These are phyloP conservation scores for Pythium pectinolyticum DNA, from an alignment of 352 stramenopile species.

Conservation along the genomic window DNA sequence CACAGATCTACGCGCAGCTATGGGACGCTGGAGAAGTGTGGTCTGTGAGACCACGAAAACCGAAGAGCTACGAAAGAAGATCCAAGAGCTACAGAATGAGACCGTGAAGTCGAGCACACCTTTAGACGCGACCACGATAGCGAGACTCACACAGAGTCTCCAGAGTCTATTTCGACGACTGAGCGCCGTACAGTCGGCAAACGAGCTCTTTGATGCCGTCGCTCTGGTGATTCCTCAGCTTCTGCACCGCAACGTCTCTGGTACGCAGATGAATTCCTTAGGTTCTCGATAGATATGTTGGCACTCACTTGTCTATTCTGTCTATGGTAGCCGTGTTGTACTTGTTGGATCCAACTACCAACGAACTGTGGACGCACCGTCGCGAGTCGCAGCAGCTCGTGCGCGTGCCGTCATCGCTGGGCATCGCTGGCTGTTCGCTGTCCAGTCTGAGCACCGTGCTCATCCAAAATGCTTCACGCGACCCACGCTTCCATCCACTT, in stretches of 20 bases:
- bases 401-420: conserved; percentile 54
- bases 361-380: conserved; percentile 70
- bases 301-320: background rate
- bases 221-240: conserved; percentile 41
- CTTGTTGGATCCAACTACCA: conserved; percentile 55
- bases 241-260: conserved; percentile 36
- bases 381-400: conserved; percentile 31
- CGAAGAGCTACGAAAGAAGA: background rate
- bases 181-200: conserved; percentile 30
- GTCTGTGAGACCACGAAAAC: background rate
- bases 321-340: conserved; percentile 46
- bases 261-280: conserved; percentile 12
- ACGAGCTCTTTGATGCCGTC: conserved; percentile 50
- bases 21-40: background rate
- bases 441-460: conserved; percentile 39
- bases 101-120: background rate
- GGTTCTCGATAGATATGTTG: background rate
- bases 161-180: conserved; percentile 54
- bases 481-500: conserved; percentile 61
- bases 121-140: background rate
- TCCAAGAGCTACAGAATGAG: background rate
- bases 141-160: conserved; percentile 13
- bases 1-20: conserved; percentile 23
- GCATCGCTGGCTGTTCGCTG: conserved; percentile 53
- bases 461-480: conserved; percentile 37